phyloP scores from a whole-genome alignment of 768 basidiomycete species.

The Pisolithus marmoratus region DNA sequence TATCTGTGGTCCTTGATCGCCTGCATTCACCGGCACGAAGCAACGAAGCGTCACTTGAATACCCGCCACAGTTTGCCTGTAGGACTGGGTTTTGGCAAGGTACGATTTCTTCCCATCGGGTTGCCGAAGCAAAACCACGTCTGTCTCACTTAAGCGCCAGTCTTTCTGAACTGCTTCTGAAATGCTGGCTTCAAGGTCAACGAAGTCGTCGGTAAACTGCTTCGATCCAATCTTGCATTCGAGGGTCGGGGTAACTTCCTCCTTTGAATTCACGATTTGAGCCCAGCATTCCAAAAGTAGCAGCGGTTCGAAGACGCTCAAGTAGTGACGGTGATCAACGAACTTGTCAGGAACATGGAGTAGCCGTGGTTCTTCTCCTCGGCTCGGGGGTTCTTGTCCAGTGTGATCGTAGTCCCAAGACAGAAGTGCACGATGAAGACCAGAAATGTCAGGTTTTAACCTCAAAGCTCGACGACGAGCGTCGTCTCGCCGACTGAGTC shows the following conservation, averaged over 20 bases:
- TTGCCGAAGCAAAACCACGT: slow-evolving; percentile 75
- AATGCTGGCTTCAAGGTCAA: slow-evolving; percentile 71
- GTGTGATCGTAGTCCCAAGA: slow-evolving; percentile 81
- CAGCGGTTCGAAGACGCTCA: slow-evolving; percentile 74
- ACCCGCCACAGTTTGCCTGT: slow-evolving; percentile 36
- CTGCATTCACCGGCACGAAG: slow-evolving; percentile 31
- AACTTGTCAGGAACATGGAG: slow-evolving; percentile 62
- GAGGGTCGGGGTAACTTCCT: slow-evolving; percentile 49
- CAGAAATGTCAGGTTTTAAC: slow-evolving; percentile 76
- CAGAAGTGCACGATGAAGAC: slow-evolving; percentile 70
- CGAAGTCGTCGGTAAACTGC: slow-evolving; percentile 72
- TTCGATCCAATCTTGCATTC: slow-evolving; percentile 63
- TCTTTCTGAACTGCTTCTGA: slow-evolving; percentile 54
- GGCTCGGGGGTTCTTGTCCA: slow-evolving; percentile 58
- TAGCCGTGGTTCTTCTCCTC: slow-evolving; percentile 26
- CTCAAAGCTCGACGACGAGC: slow-evolving; percentile 58
- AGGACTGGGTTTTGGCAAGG: slow-evolving; percentile 68
- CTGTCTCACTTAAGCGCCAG: slow-evolving; percentile 76
- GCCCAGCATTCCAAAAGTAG: slow-evolving; percentile 89
- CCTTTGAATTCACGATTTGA: slow-evolving; percentile 74
- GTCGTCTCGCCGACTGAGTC: slow-evolving; percentile 53
- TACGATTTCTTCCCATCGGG: slow-evolving; percentile 46
- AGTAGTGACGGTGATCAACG: slow-evolving; percentile 58
- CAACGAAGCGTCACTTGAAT: slow-evolving; percentile 59
- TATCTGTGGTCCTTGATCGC: slow-evolving; percentile 58